Evolutionary conservation across 805 yeast genomes (phyloP), one percentile per base, ranked within the genome.

Genomic region (Saturnispora zaruensis): DNA sequence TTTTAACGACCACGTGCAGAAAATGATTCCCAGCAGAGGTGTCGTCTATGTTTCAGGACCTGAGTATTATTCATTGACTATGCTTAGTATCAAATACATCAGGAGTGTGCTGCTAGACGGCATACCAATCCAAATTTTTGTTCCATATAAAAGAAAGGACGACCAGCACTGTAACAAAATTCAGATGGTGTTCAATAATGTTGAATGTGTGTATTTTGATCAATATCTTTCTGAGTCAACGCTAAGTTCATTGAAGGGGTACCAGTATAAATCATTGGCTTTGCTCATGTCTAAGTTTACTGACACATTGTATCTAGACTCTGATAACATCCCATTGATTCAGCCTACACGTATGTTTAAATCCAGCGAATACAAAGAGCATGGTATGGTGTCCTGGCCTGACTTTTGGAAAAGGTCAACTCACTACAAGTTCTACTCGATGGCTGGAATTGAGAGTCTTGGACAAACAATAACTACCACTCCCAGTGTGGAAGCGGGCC

Each of bases 401-500:
- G 87, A 81, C 62, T 77, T 77, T 52, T 82, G 87, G 86, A 71
- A 75, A 58, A 70, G 87, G 51, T 76, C 83, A 3, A 79, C 86
- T 0, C 70, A 81, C 3, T 86, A 87, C 6, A 65, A 67, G 41
- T 79, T 74, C 56, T 82, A 79, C 59, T 66, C 73, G 18, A 56
- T 59, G 49, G 76, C 85, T 14, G 67, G 66, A n/a, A 68, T 68
- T 50, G 64, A 61, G 41, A 66, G 60, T 50, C 58, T 55, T 18
- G 64, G 67, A 6, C 58, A 60, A 4, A 59, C 60, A n/a, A 53
- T 64, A 16, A 48, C 55, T 8, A 50, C 84, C 1, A 71, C 84
- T 1, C 78, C 85, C 4, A 71, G 86, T 3, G 73, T 83, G 1
- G 91, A 84, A 65, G 76, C 87, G 0, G 93, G 91, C 8, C 84